These are phyloP conservation scores for Fusarium piperis DNA, from an alignment of 2,329 filamentous ascomycete genomes.

Conservation along the genomic window DNA sequence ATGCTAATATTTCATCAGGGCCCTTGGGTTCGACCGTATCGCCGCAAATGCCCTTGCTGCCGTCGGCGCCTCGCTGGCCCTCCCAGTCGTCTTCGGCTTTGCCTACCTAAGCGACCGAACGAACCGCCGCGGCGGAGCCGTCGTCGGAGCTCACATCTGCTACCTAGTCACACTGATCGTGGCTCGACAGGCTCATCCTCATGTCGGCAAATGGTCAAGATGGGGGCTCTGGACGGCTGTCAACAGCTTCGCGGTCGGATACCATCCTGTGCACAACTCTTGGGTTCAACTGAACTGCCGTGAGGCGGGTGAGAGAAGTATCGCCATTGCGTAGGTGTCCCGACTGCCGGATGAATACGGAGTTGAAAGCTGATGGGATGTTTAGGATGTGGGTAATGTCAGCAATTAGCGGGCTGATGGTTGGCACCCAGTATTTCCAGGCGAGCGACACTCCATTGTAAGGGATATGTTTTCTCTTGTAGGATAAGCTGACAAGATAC, in stretches of 20 bases:
- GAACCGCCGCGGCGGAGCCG: constrained; percentile 53
- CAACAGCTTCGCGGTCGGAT: constrained; percentile 60
- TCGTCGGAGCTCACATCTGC: constrained; percentile 55
- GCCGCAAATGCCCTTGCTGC: constrained; percentile 59
- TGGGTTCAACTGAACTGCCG: constrained; percentile 62
- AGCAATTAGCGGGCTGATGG: constrained; percentile 59
- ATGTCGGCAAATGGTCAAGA: constrained; percentile 27
- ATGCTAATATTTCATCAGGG: background rate
- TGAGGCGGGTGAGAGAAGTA: constrained; percentile 56
- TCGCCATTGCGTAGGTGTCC: constrained; percentile 47
- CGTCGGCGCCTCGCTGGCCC: constrained; percentile 54
- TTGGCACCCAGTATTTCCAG: constrained; percentile 59
- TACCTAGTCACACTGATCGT: constrained; percentile 58
- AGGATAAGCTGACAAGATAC: background rate
- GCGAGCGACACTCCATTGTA: constrained; percentile 50
- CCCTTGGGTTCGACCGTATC: constrained; percentile 52
- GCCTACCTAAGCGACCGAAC: constrained; percentile 59
- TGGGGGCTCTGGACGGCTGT: constrained; percentile 54
- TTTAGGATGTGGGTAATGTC: constrained; percentile 56
- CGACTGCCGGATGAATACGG: background rate
- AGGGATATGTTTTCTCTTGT: background rate
- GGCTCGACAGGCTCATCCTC: constrained; percentile 51
- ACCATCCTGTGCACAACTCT: constrained; percentile 61
- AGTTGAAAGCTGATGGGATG: constrained; percentile 45
- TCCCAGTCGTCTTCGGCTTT: constrained; percentile 59